These are phyloP conservation scores for Bocquillonia castaneifolia DNA, from an alignment of 441 rosid species.

Conservation along the genomic window DNA sequence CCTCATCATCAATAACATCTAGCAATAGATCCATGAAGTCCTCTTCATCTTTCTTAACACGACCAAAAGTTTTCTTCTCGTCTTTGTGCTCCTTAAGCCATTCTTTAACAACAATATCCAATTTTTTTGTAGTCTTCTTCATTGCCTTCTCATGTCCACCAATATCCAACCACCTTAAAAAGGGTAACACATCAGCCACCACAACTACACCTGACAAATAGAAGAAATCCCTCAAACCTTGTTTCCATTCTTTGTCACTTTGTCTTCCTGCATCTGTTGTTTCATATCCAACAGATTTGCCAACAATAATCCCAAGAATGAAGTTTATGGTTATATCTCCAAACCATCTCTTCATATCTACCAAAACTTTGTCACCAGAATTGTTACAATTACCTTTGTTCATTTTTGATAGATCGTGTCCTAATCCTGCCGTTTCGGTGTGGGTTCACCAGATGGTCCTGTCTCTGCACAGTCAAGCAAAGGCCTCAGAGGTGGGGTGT, in stretches of 20 bases:
- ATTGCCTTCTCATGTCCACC: constrained; percentile 31
- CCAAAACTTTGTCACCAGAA: neutral
- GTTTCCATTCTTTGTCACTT: neutral
- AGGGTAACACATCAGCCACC: constrained; percentile 38
- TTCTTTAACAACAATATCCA: constrained; percentile 21
- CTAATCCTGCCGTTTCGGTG: no score
- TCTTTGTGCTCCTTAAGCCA: constrained; percentile 46
- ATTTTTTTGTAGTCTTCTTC: constrained; percentile 30
- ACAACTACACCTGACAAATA: constrained; percentile 28
- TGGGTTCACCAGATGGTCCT: no score
- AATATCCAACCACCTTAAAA: constrained; percentile 40
- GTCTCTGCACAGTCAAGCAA: no score
- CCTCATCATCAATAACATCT: neutral
- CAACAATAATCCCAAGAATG: constrained; percentile 31
- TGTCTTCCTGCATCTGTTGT: constrained; percentile 12
- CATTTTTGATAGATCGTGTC: no score
- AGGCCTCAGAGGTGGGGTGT: no score
- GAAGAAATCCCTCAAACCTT: constrained; percentile 21
- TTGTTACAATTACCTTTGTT: neutral
- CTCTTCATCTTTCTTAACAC: constrained; percentile 9
- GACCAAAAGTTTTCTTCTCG: neutral
- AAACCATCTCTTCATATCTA: constrained; percentile 42
- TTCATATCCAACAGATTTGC: constrained; percentile 25
- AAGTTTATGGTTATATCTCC: constrained; percentile 28
- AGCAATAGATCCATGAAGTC: constrained; percentile 32